phyloP scores from a whole-genome alignment of 805 yeast species.

The Starmerella potacharoeniae region DNA sequence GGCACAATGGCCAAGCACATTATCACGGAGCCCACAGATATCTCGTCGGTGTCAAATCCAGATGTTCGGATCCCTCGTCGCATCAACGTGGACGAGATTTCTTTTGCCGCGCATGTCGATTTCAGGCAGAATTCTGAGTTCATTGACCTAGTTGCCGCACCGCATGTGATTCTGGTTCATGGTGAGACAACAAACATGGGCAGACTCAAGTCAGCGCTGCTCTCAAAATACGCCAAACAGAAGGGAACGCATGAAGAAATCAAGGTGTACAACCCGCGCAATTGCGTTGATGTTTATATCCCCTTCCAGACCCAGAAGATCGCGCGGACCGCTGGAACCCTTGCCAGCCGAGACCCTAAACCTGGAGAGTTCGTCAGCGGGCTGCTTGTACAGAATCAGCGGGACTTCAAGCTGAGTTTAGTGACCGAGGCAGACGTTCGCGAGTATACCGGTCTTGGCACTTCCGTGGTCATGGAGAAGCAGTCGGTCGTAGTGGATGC shows the following conservation, averaged over 20 bases:
- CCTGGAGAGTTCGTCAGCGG: slow-evolving; percentile 54
- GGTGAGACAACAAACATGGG: slow-evolving; percentile 99
- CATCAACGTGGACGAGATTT: slow-evolving; percentile 77
- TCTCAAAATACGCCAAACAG: slow-evolving; percentile 70
- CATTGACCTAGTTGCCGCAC: slow-evolving; percentile 78
- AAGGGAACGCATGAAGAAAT: slow-evolving; percentile 85
- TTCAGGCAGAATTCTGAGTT: slow-evolving; percentile 86
- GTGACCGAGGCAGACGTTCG: slow-evolving; percentile 78
- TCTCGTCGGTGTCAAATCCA: slow-evolving; percentile 71
- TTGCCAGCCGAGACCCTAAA: slow-evolving; percentile 30
- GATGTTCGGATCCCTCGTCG: slow-evolving; percentile 80
- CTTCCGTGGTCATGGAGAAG: slow-evolving; percentile 72
- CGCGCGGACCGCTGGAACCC: slow-evolving; percentile 61
- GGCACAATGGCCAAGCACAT: slow-evolving; percentile 94
- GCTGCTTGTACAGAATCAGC: slow-evolving; percentile 59
- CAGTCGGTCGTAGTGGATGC: slow-evolving; percentile 73
- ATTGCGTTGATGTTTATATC: slow-evolving; percentile 67
- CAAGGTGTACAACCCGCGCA: slow-evolving; percentile 81
- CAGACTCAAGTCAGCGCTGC: slow-evolving; percentile 78
- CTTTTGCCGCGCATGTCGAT: slow-evolving; percentile 99
- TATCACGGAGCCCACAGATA: slow-evolving; percentile 79
- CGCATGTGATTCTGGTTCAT: slow-evolving; percentile 80
- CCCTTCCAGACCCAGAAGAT: slow-evolving; percentile 73
- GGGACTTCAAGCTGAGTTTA: slow-evolving; percentile 76
- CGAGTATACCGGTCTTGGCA: slow-evolving; percentile 76